Percentiles rank a stretch among this genome's conserved stretches.
Conservation (phyloP, 1,139 yeast genomes). For the Diutina pseudorugosa region DNA sequence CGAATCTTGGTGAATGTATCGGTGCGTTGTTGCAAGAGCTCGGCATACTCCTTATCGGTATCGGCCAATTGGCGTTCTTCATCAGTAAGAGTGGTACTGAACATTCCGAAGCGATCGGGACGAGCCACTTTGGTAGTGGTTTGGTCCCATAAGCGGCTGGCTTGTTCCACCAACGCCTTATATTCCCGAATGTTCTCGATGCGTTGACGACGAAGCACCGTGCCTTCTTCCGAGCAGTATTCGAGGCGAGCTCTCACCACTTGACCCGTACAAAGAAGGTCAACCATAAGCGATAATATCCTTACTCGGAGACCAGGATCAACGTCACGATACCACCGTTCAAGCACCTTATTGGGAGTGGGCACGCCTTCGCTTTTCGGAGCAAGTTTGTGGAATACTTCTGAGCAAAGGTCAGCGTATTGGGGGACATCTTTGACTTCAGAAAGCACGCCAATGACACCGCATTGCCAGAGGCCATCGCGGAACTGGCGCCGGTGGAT, state of each 20-base stretch:
- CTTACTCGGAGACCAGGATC: slow-evolving; percentile 38
- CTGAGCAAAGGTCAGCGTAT: slow-evolving; percentile 33
- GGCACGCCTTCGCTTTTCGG: slow-evolving; percentile 36
- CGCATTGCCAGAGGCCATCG: slow-evolving; percentile 80
- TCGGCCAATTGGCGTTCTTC: slow-evolving; percentile 38
- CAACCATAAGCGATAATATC: slow-evolving; percentile 43
- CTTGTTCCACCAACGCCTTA: slow-evolving; percentile 37
- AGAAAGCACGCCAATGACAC: slow-evolving; percentile 60
- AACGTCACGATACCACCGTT: slow-evolving; percentile 38
- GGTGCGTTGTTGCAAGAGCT: slow-evolving; percentile 30
- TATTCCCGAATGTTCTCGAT: slow-evolving; percentile 56
- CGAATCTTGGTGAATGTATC: slow-evolving; percentile 29
- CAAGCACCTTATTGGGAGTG: slow-evolving; percentile 35
- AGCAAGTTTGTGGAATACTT: slow-evolving; percentile 40
- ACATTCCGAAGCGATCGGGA: slow-evolving; percentile 8
- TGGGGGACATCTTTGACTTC: slow-evolving; percentile 47
- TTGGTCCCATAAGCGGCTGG: slow-evolving; percentile 31
- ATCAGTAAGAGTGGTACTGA: slow-evolving; percentile 31
- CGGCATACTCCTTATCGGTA: slow-evolving; percentile 32
- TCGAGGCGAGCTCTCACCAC: slow-evolving; percentile 58
- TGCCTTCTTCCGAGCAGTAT: slow-evolving; percentile 51
- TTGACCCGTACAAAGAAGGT: slow-evolving; percentile 45
- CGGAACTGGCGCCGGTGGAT: slow-evolving; percentile 61
- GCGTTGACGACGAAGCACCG: slow-evolving; percentile 53
- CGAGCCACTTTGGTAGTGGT: slow-evolving; percentile 17